phyloP scores from a whole-genome alignment of 306 rosid genomes.

The Morella rubra region DNA sequence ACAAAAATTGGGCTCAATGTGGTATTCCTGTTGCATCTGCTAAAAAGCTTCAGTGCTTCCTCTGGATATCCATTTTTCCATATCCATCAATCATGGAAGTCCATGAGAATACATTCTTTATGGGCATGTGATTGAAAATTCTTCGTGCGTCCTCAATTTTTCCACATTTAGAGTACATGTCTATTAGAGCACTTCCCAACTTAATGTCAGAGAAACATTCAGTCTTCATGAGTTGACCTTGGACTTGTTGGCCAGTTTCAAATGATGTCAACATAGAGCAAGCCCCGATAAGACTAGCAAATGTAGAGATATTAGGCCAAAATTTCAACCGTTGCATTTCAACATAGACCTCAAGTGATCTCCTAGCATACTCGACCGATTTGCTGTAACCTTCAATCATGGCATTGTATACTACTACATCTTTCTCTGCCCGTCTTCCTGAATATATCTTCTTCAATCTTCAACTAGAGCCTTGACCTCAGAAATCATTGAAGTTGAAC shows the following conservation, averaged over 20 bases:
- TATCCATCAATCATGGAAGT: slow-evolving; percentile 95
- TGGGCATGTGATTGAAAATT: slow-evolving; percentile 66
- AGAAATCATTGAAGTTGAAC: slow-evolving; percentile 79
- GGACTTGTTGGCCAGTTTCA: slow-evolving; percentile 74
- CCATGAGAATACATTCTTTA: slow-evolving; percentile 85
- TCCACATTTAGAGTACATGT: slow-evolving; percentile 88
- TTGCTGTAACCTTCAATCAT: slow-evolving; percentile 96
- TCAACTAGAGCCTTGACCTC: slow-evolving; percentile 56
- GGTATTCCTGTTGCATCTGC: slow-evolving; percentile 45
- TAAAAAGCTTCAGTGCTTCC: slow-evolving; percentile 71
- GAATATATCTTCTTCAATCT: slow-evolving; percentile 72
- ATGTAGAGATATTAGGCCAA: slow-evolving; percentile 78
- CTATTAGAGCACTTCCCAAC: slow-evolving; percentile 81
- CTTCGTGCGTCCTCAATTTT: slow-evolving; percentile 56
- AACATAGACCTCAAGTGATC: slow-evolving; percentile 68
- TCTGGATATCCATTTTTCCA: slow-evolving; percentile 76
- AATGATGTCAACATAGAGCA: slow-evolving; percentile 68
- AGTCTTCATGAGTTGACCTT: slow-evolving; percentile 72
- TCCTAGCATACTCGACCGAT: slow-evolving; percentile 51
- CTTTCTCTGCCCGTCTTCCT: slow-evolving; percentile 57
- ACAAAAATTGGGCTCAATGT: slow-evolving; percentile 59
- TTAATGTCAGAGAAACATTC: slow-evolving; percentile 48
- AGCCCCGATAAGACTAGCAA: slow-evolving; percentile 85
- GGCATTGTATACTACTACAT: slow-evolving; percentile 79
- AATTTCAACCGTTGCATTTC: slow-evolving; percentile 66